phyloP scores from a whole-genome alignment of 768 basidiomycete genomes.

The Gymnopilus junonius region DNA sequence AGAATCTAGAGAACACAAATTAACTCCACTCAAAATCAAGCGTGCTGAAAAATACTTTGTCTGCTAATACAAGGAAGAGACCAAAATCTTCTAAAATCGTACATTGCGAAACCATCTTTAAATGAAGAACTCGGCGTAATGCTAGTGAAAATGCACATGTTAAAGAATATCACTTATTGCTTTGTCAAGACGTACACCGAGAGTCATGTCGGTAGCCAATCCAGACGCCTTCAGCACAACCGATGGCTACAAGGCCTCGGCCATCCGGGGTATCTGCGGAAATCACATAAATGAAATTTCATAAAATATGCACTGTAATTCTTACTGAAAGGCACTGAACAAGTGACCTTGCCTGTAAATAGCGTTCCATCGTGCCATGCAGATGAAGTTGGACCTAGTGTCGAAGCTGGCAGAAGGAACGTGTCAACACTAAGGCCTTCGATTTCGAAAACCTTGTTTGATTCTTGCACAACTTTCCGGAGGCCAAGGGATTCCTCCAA shows the following conservation, averaged over 20 bases:
- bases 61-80: constrained; percentile 93
- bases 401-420: constrained; percentile 74
- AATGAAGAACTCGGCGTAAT: constrained; percentile 88
- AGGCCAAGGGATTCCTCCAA: constrained; percentile 89
- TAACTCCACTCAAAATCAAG: not conserved
- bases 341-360: constrained; percentile 87
- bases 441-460: constrained; percentile 94
- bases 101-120: constrained; percentile 92
- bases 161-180: not conserved
- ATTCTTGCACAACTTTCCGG: constrained; percentile 87
- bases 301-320: not conserved
- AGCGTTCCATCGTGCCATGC: constrained; percentile 73
- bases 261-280: constrained; percentile 80
- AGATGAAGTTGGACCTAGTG: constrained; percentile 46
- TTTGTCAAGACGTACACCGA: constrained; percentile 57
- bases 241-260: constrained; percentile 82
- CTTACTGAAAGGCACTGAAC: constrained; percentile 90
- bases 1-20: constrained; percentile 59
- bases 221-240: constrained; percentile 94
- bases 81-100: constrained; percentile 96
- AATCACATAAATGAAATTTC: constrained; percentile 29
- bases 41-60: constrained; percentile 65
- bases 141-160: constrained; percentile 53
- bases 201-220: constrained; percentile 92
- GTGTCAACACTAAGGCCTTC: constrained; percentile 89